phyloP scores from a whole-genome alignment of 768 basidiomycete species.

The Leucocoprinus leucothites region DNA sequence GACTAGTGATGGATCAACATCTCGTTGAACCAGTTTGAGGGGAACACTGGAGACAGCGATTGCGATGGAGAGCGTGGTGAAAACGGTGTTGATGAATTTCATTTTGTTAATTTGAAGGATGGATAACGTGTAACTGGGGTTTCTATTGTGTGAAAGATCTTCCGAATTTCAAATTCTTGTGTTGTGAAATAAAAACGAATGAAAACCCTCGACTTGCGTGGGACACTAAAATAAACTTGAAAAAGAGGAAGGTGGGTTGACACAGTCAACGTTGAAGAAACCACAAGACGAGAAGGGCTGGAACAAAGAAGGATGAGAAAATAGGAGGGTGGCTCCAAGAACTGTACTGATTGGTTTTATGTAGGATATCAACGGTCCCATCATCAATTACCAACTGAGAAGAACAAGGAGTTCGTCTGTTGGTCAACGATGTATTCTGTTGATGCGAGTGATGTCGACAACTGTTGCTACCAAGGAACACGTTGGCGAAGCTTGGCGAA shows the following conservation, averaged over 20 bases:
- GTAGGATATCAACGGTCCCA: too few species aligned
- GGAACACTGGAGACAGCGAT: constrained; percentile 37
- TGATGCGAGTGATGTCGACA: too few species aligned
- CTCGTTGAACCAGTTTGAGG: constrained; percentile 29
- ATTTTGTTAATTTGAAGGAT: constrained; percentile 14
- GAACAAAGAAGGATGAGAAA: background rate
- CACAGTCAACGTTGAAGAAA: constrained; percentile 1
- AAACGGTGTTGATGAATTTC: constrained; percentile 22
- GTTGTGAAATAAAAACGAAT: constrained; percentile 9
- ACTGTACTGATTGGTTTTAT: too few species aligned
- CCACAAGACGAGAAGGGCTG: too few species aligned
- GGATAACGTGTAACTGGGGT: background rate
- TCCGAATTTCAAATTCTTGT: background rate
- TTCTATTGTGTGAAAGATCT: background rate
- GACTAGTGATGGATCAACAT: constrained; percentile 42
- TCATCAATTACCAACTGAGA: too few species aligned
- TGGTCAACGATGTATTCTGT: too few species aligned
- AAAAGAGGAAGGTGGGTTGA: background rate
- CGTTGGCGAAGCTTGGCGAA: too few species aligned
- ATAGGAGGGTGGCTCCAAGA: background rate
- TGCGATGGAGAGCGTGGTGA: constrained; percentile 24
- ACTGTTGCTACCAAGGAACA: too few species aligned
- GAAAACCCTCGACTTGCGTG: constrained; percentile 12
- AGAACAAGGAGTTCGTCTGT: too few species aligned
- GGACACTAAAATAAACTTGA: background rate